Base-by-base conservation (phyloP, 2,329 filamentous ascomycete species). In the Sporothrix variecibatus region DNA sequence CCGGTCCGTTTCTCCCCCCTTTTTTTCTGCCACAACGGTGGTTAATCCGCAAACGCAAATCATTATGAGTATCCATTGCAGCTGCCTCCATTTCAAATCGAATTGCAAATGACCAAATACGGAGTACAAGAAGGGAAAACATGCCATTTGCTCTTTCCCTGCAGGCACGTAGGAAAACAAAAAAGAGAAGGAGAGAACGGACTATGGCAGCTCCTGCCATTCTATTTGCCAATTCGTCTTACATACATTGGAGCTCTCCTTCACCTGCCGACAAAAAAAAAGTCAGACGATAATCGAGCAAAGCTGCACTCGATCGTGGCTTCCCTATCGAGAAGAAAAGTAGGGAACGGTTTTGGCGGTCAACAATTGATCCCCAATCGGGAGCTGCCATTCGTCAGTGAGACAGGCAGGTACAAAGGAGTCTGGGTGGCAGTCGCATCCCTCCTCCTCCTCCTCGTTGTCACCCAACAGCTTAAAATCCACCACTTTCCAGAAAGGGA, bases 401-500 rank as follows among this genome's bases (percentile, higher is more conserved):
- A 28, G n/a, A 65, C 11, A 7, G 51, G 12, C 51, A 23, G 20
- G 51, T 23, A 53, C 20, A 23, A 53, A 53, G 20, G n/a, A 53
- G 51, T 34, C 34, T 56, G n/a, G n/a, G 51, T 28, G 6, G 28
- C 58, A 20, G 9, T 7, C 34, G 2, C 34, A 23, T 40, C 62
- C 62, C 28, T 43, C 34, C n/a, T 15, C 12, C 2, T 11, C 26
- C n/a, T 15, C 5, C 2, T 11, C 26, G 51, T 15, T 43, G 11
- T 17, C 62, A 46, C 38, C 62, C 62, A 28, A 65, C 8, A 26
- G 38, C 38, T 62, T 43, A 43, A 65, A 17, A 43, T 28, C 12
- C 40, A 62, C 20, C 15, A 65, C 68, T 71, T 71, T 43, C 69
- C 69, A n/a, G 60, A 71, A 60, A 26, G 31, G 43, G 69, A 43